Base-by-base conservation (phyloP, 1,284 basidiomycete species). In the Leccinum olivaceoglutinosum region DNA sequence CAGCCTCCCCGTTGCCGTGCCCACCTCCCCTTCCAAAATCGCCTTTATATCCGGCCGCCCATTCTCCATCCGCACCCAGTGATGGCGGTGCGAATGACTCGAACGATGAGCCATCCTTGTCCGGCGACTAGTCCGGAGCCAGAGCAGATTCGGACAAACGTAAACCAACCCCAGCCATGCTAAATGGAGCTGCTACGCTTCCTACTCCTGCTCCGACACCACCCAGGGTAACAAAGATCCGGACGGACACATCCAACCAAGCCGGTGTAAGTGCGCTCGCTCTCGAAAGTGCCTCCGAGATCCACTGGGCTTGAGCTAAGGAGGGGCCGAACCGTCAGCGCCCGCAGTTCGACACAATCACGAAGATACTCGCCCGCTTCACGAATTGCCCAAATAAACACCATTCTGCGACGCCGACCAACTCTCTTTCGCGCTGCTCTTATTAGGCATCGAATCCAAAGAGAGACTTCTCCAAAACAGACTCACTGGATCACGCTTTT, bases 341-440 rank as follows among this genome's bases (percentile, higher is more conserved):
- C 25, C 5, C 7, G 9, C 51, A 29, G 8, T 53, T 29, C 12
- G 7, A 29, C 14, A 4, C 21, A 29, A 53, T 29, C 51, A 29
- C 5, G 21, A 29, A 53, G 1, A 60, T 32, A 16, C 76, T 63
- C 65, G 79, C 80, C 66, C 1, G 69, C 54, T 34, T 79, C 75
- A 6, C 78, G 76, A 10, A 80, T 68, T 1, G 71, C 71, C 79
- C 79, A 80, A 29, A 80, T 70, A 60, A 81, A 77, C 1, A 78
- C 68, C 11, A 78, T 62, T 16, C 67, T 65, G 5, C 71, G 73
- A 62, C 74, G 75, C 3, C 39, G 65, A 49, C 67, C 67, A 1
- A 61, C 46, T 18, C 69, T 66, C 5, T 64, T 64, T 32, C 71
- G 67, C 3, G 69, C 69, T n/a, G 68, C 66, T 57, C 79, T 79